Evolutionary conservation across 148 eudicot genomes (phyloP).

Genomic region (Pouteria glomerata): DNA sequence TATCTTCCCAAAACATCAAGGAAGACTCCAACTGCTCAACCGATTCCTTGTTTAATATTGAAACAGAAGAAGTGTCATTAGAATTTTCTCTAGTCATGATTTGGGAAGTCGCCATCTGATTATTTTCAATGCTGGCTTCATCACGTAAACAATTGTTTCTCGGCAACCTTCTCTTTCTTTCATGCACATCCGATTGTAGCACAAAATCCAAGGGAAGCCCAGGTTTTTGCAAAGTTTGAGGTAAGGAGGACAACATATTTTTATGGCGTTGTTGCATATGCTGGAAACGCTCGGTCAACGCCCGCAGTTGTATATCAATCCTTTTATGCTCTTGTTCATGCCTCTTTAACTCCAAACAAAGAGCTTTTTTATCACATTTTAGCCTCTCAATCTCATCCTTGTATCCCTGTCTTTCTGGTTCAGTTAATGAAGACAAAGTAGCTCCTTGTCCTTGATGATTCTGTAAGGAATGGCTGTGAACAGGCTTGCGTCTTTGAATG

Average conservation of each 20-base stretch:
- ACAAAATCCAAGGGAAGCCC: slow-evolving; percentile 32
- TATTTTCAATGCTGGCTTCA: slow-evolving; percentile 30
- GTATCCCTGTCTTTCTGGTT: slow-evolving; percentile 54
- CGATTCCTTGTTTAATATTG: slow-evolving; percentile 34
- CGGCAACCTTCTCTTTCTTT: slow-evolving; percentile 63
- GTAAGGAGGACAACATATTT: slow-evolving; percentile 41
- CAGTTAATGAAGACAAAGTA: slow-evolving; percentile 47
- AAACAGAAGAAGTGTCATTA: slow-evolving; percentile 24
- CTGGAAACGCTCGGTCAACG: slow-evolving; percentile 42
- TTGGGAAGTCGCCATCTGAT: slow-evolving; percentile 20
- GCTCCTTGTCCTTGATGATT: slow-evolving; percentile 43
- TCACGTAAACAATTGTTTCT: slow-evolving; percentile 34
- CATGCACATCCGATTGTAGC: slow-evolving; percentile 52
- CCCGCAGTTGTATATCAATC: slow-evolving; percentile 34
- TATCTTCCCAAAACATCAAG: slow-evolving; percentile 57
- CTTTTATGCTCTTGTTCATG: slow-evolving; percentile 44
- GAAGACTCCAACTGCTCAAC: slow-evolving; percentile 63
- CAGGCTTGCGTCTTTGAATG: slow-evolving; percentile 85
- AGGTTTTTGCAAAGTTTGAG: slow-evolving; percentile 45
- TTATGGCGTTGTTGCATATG: slow-evolving; percentile 44
- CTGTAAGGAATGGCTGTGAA: slow-evolving; percentile 73
- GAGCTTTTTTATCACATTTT: slow-evolving; percentile 42
- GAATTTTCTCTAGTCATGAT: slow-evolving; percentile 31
- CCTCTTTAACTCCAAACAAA: slow-evolving; percentile 40
- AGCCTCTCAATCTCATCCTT: slow-evolving; percentile 57